Percentiles rank a stretch among this genome's conserved stretches.
Evolutionary conservation across 306 rosid species (phyloP).

Genomic region (Cicer yamashitae): DNA sequence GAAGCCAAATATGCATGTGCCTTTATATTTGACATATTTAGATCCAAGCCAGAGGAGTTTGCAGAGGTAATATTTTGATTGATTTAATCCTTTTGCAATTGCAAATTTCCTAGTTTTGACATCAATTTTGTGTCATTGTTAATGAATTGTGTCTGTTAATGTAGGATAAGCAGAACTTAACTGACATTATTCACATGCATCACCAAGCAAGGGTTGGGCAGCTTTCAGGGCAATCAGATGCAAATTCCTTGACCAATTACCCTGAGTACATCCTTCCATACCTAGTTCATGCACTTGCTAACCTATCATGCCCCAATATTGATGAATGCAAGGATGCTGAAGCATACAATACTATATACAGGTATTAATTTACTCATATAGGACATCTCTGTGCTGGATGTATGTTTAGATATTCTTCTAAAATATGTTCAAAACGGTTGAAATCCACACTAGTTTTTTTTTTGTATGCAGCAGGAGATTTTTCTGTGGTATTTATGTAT

Average conservation of each 20-base stretch:
- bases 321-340: conserved; percentile 91
- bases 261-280: conserved; percentile 86
- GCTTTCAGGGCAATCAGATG: conserved; percentile 72
- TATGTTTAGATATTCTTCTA: conserved; percentile 13
- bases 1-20: conserved; percentile 95
- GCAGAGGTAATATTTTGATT: conserved; percentile 69
- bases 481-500: not conserved
- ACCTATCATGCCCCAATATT: conserved; percentile 81
- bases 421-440: conserved; percentile 12
- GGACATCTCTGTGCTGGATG: conserved; percentile 21
- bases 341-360: conserved; percentile 73
- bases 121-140: conserved; percentile 34
- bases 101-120: conserved; percentile 33
- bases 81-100: conserved; percentile 35
- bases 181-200: conserved; percentile 86
- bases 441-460: not conserved
- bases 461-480: not conserved
- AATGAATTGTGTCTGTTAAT: conserved; percentile 43
- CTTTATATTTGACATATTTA: conserved; percentile 65
- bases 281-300: conserved; percentile 92
- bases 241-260: conserved; percentile 65
- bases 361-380: conserved; percentile 54
- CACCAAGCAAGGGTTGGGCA: conserved; percentile 76
- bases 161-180: conserved; percentile 82
- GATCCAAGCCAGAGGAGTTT: conserved; percentile 62